Evolutionary conservation across 495 filamentous ascomycete species (phyloP), one percentile per base, ranked within the genome.

Genomic region (Trypethelium eluteriae): DNA sequence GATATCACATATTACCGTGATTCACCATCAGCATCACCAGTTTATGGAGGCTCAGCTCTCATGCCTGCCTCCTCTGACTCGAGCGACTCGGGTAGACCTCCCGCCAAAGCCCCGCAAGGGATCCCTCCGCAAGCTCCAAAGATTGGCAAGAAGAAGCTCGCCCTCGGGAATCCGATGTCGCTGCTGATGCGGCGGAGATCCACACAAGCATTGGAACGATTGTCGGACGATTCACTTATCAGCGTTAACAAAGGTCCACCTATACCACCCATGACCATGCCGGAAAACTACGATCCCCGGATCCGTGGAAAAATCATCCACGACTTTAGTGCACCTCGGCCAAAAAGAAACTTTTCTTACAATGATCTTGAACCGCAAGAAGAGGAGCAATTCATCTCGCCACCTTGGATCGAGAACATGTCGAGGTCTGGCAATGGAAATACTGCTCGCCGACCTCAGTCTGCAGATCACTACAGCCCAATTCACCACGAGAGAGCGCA

Each of bases 261-360:
- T n/a, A 75, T 86, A n/a, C 83, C 86, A 3, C 77, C 82, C 3
- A 83, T 78, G 18, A 84, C 85, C 3, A 47, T 78, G 18, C 85
- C 85, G 9, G 87, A 87, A 65, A 83, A 89, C 66, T 93, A 92
- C 70, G 92, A 96, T 71, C 91, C 91, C 18, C 78, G 92, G 50
- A 97, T 97, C 70, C 84, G 85, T 50, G 92, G 92, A 38, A 93
- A 87, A 10, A 83, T 86, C 39, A 85, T 97, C 7, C 92, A 97
- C 76, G 92, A 97, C 74, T 97, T 97, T 69, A 93, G 89, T 70
- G 90, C 88, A 0, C 92, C 92, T 10, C 80, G 91, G 44, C 82
- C 84, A n/a, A 84, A 82, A 62, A 79, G 84, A 57, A 79, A 82
- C 66, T 67, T 84, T 38, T 83, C 81, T 12, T 72, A 77, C 70